These are phyloP conservation scores for Suhomyces wounanorum DNA, from an alignment of 1,139 yeast genomes.

Conservation along the genomic window DNA sequence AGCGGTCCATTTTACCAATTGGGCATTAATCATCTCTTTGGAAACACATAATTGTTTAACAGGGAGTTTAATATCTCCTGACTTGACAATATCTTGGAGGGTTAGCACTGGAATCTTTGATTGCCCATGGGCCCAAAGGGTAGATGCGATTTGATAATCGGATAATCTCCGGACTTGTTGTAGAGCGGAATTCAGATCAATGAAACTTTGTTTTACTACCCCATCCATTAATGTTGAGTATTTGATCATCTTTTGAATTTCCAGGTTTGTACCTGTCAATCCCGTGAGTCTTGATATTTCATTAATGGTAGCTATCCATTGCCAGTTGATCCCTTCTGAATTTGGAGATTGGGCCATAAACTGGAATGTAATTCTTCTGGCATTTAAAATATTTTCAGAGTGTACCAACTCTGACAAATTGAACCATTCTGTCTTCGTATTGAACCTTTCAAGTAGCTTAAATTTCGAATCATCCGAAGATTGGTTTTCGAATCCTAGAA, in stretches of 20 bases:
- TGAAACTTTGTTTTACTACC: conserved; percentile 27
- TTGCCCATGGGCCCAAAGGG: conserved; percentile 62
- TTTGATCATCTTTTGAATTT: conserved; percentile 52
- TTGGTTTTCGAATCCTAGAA: neutral
- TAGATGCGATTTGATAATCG: conserved; percentile 52
- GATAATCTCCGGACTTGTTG: conserved; percentile 30
- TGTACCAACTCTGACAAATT: conserved; percentile 31
- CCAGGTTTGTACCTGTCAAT: conserved; percentile 35
- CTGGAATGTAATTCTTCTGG: conserved; percentile 40
- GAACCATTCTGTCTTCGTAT: conserved; percentile 38
- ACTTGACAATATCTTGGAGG: conserved; percentile 30
- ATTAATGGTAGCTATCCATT: conserved; percentile 32
- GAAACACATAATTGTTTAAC: conserved; percentile 26
- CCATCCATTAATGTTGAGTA: conserved; percentile 49
- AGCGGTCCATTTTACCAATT: conserved; percentile 71
- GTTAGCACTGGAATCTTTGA: conserved; percentile 55
- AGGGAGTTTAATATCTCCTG: conserved; percentile 24
- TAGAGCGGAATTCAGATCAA: conserved; percentile 6
- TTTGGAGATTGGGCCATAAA: conserved; percentile 17
- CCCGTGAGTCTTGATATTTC: conserved; percentile 47
- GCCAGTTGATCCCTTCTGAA: conserved; percentile 4
- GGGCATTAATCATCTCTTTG: conserved; percentile 41
- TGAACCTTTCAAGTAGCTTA: conserved; percentile 11
- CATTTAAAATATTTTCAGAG: conserved; percentile 44
- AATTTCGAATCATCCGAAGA: neutral